Conservation (phyloP, 768 basidiomycete genomes). For the Russula sp. region DNA sequence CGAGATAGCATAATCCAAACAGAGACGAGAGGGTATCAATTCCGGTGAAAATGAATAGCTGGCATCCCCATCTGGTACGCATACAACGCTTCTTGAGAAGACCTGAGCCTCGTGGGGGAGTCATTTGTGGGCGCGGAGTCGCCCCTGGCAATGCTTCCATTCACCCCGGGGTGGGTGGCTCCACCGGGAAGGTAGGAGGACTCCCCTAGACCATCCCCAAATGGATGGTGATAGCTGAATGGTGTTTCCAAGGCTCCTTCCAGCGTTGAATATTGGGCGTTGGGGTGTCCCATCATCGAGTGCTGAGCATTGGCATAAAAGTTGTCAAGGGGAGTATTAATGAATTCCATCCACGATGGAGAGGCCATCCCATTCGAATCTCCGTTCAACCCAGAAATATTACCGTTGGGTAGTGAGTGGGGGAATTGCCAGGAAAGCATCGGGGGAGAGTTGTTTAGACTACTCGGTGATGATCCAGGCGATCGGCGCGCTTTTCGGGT, state of each 20-base stretch:
- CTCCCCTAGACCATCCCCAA: slow-evolving; percentile 14
- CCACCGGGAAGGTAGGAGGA: background rate
- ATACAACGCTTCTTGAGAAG: background rate
- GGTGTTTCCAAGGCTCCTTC: slow-evolving; percentile 1
- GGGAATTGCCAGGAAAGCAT: background rate
- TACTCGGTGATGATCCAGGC: slow-evolving; percentile 1
- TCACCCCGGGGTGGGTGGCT: background rate
- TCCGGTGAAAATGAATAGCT: background rate
- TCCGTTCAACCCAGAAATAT: background rate
- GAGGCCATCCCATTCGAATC: background rate
- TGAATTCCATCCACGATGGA: slow-evolving; percentile 1
- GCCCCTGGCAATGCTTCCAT: background rate
- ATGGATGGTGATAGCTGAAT: slow-evolving; percentile 13
- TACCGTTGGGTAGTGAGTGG: background rate
- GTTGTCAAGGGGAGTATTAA: background rate
- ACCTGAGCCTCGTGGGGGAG: slow-evolving; percentile 1
- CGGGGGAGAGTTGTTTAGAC: background rate
- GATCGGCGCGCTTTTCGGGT: slow-evolving; percentile 19
- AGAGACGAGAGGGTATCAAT: background rate
- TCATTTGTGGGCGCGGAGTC: slow-evolving; percentile 2
- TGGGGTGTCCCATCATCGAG: background rate
- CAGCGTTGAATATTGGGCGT: background rate
- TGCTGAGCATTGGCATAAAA: background rate
- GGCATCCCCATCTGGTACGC: slow-evolving; percentile 2
- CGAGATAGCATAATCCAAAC: background rate